phyloP scores from a whole-genome alignment of 2,329 filamentous ascomycete species.

The Pseudocercospora fijiensis region DNA sequence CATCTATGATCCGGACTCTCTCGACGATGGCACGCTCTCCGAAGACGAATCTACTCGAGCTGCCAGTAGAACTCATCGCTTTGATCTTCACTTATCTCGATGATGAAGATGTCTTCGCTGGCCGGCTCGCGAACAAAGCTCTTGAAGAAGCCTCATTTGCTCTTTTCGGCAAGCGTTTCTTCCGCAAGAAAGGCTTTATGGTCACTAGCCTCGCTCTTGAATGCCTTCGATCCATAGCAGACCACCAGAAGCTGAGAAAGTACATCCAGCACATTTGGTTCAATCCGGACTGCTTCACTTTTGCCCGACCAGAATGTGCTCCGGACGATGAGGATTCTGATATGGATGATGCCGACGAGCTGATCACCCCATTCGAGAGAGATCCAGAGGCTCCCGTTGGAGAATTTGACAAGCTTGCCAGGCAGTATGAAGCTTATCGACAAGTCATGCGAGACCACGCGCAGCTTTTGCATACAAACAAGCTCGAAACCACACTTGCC shows the following conservation, averaged over 20 bases:
- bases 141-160: conserved; percentile 31
- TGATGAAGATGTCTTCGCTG: conserved; percentile 27
- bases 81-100: conserved; percentile 28
- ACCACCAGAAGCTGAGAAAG: conserved; percentile 29
- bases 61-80: conserved; percentile 34
- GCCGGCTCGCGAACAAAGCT: conserved; percentile 24
- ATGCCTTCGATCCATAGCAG: conserved; percentile 27
- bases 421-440: conserved; percentile 24
- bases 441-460: conserved; percentile 29
- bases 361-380: conserved; percentile 15
- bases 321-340: conserved; percentile 24
- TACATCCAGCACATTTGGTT: conserved; percentile 38
- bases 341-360: conserved; percentile 20
- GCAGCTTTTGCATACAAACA: conserved; percentile 17
- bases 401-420: conserved; percentile 18
- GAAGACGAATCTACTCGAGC: conserved; percentile 22
- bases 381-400: conserved; percentile 4
- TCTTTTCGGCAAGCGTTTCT: conserved; percentile 34
- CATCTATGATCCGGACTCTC: not conserved
- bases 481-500: conserved; percentile 24
- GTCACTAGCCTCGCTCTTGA: conserved; percentile 30
- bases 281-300: conserved; percentile 36
- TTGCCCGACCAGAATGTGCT: conserved; percentile 24
- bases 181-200: conserved; percentile 38
- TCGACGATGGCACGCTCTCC: not conserved